Conservation (phyloP, 2,329 filamentous ascomycete species). For the Penicillium janthinellum region DNA sequence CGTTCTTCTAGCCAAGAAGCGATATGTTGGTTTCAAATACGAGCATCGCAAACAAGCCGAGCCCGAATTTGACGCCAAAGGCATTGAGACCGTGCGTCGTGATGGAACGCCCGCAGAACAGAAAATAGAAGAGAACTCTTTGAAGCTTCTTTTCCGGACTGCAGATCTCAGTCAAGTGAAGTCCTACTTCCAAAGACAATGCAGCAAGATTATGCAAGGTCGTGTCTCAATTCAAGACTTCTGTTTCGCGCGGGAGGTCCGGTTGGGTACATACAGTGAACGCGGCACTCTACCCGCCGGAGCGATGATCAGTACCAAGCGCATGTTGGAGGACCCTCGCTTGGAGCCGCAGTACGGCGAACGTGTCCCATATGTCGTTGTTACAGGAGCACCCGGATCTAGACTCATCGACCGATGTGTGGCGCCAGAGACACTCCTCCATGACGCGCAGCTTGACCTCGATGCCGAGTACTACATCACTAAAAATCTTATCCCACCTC, state of each 20-base stretch:
- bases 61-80: conserved; percentile 95
- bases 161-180: conserved; percentile 88
- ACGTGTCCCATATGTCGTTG: conserved; percentile 89
- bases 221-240: conserved; percentile 91
- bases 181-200: conserved; percentile 84
- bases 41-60: conserved; percentile 72
- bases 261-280: conserved; percentile 83
- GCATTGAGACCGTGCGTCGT: conserved; percentile 93
- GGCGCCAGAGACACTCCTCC: conserved; percentile 77
- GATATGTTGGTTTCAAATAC: conserved; percentile 98
- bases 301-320: conserved; percentile 80
- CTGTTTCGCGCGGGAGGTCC: conserved; percentile 91
- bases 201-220: conserved; percentile 87
- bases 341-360: conserved; percentile 94
- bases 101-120: conserved; percentile 95
- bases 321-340: conserved; percentile 83
- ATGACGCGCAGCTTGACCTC: conserved; percentile 74
- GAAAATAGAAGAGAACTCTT: conserved; percentile 90
- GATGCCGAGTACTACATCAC: conserved; percentile 97
- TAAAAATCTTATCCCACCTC: conserved; percentile 91
- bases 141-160: conserved; percentile 87
- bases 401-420: conserved; percentile 88
- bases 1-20: conserved; percentile 91
- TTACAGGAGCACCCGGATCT: conserved; percentile 83
- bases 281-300: conserved; percentile 80